Conservation (phyloP, 2,329 filamentous ascomycete genomes). For the Phoma sp. region DNA sequence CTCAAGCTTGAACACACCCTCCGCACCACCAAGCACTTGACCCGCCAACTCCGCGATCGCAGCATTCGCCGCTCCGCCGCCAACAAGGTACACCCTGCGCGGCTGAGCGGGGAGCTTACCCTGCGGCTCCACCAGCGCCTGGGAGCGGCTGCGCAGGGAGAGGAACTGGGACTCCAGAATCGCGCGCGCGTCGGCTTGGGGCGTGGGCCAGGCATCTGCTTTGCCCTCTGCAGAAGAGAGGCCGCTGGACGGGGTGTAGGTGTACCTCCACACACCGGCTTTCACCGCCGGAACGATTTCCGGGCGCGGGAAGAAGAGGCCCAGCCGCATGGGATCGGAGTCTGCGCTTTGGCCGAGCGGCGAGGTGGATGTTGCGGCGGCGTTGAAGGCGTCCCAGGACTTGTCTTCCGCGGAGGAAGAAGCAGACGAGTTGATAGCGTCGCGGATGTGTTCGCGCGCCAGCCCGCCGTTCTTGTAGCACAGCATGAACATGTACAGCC, state of each 20-base stretch:
- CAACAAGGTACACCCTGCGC: slow-evolving; percentile 89
- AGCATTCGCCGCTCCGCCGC: slow-evolving; percentile 86
- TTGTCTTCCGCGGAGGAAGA: slow-evolving; percentile 36
- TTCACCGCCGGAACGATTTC: slow-evolving; percentile 94
- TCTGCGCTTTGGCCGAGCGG: slow-evolving; percentile 66
- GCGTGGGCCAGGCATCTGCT: slow-evolving; percentile 57
- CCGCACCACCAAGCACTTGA: slow-evolving; percentile 84
- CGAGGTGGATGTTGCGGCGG: slow-evolving; percentile 69
- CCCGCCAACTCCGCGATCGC: slow-evolving; percentile 86
- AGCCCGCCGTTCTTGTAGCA: slow-evolving; percentile 99
- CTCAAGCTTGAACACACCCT: slow-evolving; percentile 92
- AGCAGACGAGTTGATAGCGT: slow-evolving; percentile 69
- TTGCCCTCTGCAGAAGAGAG: slow-evolving; percentile 43
- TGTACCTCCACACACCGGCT: slow-evolving; percentile 86
- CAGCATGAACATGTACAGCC: slow-evolving; percentile 99
- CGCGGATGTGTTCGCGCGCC: slow-evolving; percentile 86
- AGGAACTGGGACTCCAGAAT: slow-evolving; percentile 97
- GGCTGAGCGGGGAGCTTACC: slow-evolving; percentile 77
- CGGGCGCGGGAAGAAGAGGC: slow-evolving; percentile 92
- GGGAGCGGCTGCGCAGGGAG: slow-evolving; percentile 77
- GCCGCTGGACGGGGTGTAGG: slow-evolving; percentile 56
- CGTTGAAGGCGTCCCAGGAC: slow-evolving; percentile 81
- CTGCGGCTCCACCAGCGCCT: slow-evolving; percentile 64
- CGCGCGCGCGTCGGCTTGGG: slow-evolving; percentile 73
- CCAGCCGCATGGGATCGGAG: slow-evolving; percentile 74